A percentile compares a stretch with the other conserved stretches of the same genome.
Conservation (phyloP, 345 rosid genomes). For the Pseudoturritis turrita region DNA sequence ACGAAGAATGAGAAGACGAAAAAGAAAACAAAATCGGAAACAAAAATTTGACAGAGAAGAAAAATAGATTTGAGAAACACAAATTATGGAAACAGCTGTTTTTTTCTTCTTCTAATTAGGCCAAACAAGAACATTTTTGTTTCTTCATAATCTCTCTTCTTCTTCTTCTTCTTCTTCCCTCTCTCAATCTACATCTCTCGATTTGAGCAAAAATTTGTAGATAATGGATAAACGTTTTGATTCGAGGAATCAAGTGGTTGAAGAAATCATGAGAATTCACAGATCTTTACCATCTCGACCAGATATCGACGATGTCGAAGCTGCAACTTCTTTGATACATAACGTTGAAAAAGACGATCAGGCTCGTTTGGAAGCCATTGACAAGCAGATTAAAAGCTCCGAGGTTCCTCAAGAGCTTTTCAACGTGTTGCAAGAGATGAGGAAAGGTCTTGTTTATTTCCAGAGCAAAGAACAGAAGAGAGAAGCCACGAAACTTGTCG, state of each 20-base stretch:
- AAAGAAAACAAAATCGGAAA: background rate
- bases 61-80: background rate
- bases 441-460: constrained; percentile 42
- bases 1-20: constrained; percentile 28
- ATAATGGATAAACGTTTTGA: constrained; percentile 40
- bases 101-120: background rate
- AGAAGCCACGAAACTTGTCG: constrained; percentile 66
- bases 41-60: background rate
- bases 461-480: constrained; percentile 68
- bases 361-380: constrained; percentile 57
- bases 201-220: background rate
- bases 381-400: constrained; percentile 38
- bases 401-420: constrained; percentile 77
- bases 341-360: constrained; percentile 81
- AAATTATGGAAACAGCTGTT: constrained; percentile 6
- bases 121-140: background rate
- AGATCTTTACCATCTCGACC: constrained; percentile 79
- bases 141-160: background rate
- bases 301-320: constrained; percentile 72
- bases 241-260: constrained; percentile 55
- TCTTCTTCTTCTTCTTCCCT: background rate
- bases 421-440: constrained; percentile 70
- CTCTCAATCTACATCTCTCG: background rate
- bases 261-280: constrained; percentile 81
- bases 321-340: constrained; percentile 53